Conservation (phyloP, 169 alveolate genomes). For the Babesia bovis region DNA sequence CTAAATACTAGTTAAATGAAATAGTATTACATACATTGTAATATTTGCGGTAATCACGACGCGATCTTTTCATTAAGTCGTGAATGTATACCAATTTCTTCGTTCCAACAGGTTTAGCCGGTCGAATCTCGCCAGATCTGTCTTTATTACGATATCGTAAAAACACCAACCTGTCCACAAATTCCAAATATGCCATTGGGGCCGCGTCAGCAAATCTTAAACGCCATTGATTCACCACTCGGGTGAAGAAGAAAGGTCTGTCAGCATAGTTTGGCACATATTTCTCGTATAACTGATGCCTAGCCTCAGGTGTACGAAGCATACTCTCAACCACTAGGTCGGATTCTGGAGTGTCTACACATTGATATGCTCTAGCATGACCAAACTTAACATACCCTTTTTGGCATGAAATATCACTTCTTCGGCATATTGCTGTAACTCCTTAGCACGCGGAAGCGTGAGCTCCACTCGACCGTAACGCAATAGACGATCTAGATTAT, state of each 20-base stretch:
- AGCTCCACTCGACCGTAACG: slow-evolving; percentile 81
- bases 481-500: slow-evolving; percentile 76
- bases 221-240: slow-evolving; percentile 83
- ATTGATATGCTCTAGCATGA: not conserved
- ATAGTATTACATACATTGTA: slow-evolving; percentile 40
- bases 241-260: slow-evolving; percentile 80
- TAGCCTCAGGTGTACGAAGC: slow-evolving; percentile 82
- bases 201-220: slow-evolving; percentile 81
- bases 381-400: slow-evolving; percentile 48
- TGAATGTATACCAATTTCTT: slow-evolving; percentile 63
- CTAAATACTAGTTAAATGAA: not conserved
- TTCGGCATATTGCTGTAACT: slow-evolving; percentile 86
- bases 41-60: slow-evolving; percentile 75
- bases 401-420: slow-evolving; percentile 83
- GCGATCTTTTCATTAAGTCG: slow-evolving; percentile 65
- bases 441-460: slow-evolving; percentile 83
- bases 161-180: slow-evolving; percentile 74
- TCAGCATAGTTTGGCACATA: slow-evolving; percentile 80
- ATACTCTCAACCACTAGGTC: slow-evolving; percentile 81
- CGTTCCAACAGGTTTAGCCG: slow-evolving; percentile 85
- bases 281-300: slow-evolving; percentile 78
- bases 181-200: slow-evolving; percentile 85
- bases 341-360: slow-evolving; percentile 47
- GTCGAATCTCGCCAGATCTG: slow-evolving; percentile 84
- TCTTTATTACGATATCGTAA: not conserved